phyloP scores from a whole-genome alignment of 1,284 basidiomycete species.

The Pholiota adiposa region DNA sequence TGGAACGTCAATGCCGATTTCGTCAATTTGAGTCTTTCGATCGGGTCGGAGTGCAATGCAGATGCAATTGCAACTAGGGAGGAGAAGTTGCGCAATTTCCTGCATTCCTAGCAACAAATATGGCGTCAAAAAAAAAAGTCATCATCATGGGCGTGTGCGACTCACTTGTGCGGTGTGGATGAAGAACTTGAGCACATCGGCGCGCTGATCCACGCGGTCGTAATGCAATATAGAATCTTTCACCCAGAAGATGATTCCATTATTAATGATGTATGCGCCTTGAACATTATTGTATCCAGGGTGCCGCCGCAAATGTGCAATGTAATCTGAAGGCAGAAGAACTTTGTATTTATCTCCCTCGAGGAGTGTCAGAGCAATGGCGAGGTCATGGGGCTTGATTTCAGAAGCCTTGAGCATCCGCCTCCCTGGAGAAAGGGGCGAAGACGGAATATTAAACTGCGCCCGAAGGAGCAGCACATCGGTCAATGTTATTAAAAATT shows the following conservation, averaged over 20 bases:
- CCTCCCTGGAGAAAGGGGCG: constrained; percentile 25
- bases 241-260: constrained; percentile 47
- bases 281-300: constrained; percentile 33
- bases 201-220: constrained; percentile 38
- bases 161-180: constrained; percentile 43
- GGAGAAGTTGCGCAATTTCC: constrained; percentile 44
- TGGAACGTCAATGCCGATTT: constrained; percentile 32
- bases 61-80: constrained; percentile 45
- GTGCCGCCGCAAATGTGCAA: constrained; percentile 38
- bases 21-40: constrained; percentile 41
- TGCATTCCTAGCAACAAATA: constrained; percentile 48
- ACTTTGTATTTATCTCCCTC: constrained; percentile 44
- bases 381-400: constrained; percentile 40
- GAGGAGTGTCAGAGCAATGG: constrained; percentile 44
- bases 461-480: constrained; percentile 12
- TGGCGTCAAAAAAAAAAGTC: constrained; percentile 42
- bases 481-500: not conserved
- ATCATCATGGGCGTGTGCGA: not conserved
- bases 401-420: constrained; percentile 32
- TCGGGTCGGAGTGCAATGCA: constrained; percentile 43
- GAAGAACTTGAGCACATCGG: constrained; percentile 45
- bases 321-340: constrained; percentile 46
- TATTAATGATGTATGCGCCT: constrained; percentile 37
- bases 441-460: constrained; percentile 13
- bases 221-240: constrained; percentile 44